Percentiles rank a stretch among this genome's conserved stretches.
phyloP scores from a whole-genome alignment of 352 stramenopile species.

The Pythium aphanidermatum region DNA sequence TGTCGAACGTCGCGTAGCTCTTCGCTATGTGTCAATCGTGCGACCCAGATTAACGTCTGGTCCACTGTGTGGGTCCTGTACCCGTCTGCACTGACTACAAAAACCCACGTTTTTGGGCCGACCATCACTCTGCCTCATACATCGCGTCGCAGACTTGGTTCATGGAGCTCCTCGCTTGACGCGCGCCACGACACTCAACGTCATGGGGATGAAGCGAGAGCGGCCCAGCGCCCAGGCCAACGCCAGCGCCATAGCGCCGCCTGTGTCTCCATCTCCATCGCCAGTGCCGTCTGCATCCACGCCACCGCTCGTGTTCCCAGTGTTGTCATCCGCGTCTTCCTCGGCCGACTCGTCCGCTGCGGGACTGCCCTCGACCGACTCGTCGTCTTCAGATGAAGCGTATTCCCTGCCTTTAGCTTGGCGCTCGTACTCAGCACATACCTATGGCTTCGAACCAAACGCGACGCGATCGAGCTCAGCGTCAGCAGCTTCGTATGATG shows the following conservation, averaged over 20 bases:
- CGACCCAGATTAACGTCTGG: conserved; percentile 3
- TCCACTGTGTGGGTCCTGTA: not conserved
- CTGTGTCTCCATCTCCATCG: not conserved
- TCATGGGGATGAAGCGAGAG: conserved; percentile 13
- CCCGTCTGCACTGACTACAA: conserved; percentile 1
- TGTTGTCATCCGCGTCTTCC: too few relatives aligned
- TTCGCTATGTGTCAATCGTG: too few relatives aligned
- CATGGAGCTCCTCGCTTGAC: not conserved
- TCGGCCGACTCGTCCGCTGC: too few relatives aligned
- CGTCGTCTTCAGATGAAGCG: too few relatives aligned
- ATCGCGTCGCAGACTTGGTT: not conserved
- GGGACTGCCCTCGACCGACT: too few relatives aligned
- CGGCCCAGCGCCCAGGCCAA: not conserved
- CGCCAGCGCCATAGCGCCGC: not conserved
- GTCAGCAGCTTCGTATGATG: not conserved
- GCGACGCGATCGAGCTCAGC: not conserved
- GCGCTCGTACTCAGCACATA: not conserved
- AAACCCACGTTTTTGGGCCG: not conserved
- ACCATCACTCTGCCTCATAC: not conserved
- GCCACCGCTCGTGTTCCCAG: too few relatives aligned
- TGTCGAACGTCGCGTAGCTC: too few relatives aligned
- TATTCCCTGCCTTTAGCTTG: too few relatives aligned
- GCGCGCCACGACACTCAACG: not conserved
- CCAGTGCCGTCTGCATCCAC: conserved; percentile 2
- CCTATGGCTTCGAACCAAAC: not conserved